Base-by-base conservation (phyloP, 345 rosid species). In the Isatis tinctoria region DNA sequence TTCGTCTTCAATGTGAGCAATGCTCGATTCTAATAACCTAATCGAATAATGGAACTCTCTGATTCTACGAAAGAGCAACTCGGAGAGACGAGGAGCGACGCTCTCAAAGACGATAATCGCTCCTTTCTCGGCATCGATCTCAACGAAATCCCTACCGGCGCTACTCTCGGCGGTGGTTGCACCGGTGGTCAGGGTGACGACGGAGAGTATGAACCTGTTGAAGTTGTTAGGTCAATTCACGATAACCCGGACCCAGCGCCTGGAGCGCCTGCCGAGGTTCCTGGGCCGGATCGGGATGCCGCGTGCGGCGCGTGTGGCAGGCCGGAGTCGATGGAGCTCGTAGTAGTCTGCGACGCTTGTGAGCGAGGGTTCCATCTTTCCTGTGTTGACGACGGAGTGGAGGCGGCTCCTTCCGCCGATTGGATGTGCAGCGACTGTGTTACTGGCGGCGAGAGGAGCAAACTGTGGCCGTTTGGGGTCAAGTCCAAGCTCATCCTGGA, bases 271-370 rank as follows among this genome's bases (percentile, higher is more conserved):
- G 91, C 87, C 0, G 84, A 70, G 62, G 73, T 84, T 54, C 85
- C 87, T 1, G 51, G 22, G 12, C 79, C 67, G 71, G 82, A 52
- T 27, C 65, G 73, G 74, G 63, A 48, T 28, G 79, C 80, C 28
- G 40, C 61, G 35, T 93, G 97, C 76, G 86, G 82, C 45, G 78
- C 82, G 2, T 91, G 96, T 72, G 90, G 90, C 58, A 71, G 35
- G 62, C 82, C 82, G 14, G 87, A 85, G 78, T 77, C 68, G 35
- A 76, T 74, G 27, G 85, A 75, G 11, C 70, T 70, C 22, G 87
- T 88, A 18, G 79, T 90, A 35, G 93, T 94, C 22, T 92, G 99
- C 85, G 99, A 95, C 73, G 96, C 87, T 27, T 92, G 97, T 72
- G 99, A 92, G 86, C 82, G 93, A 8, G 96, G 96, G 28, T 92